Base-by-base conservation (phyloP, 2,329 filamentous ascomycete genomes). In the Neurospora crassa region DNA sequence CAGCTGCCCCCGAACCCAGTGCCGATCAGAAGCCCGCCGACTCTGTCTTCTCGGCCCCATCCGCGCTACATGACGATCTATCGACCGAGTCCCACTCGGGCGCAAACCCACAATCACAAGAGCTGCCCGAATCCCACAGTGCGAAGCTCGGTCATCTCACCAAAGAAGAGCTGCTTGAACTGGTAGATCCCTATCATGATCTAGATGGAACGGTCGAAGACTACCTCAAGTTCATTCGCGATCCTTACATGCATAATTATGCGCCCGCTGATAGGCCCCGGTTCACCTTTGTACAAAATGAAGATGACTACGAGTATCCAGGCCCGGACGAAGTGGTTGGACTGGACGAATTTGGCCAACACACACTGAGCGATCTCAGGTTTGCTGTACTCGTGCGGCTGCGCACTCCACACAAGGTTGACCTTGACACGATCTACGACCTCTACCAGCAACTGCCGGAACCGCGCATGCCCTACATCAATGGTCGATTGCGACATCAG, bases 201-300 rank as follows among this genome's bases (percentile, higher is more conserved):
- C 82, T 82, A 68, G 80, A 80, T n/a, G 74, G 74, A 20, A 81
- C 81, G 6, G 84, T 86, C 12, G 83, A 88, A 16, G 86, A 89
- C 40, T 83, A 88, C 72, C 79, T 89, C 59, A 79, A 84, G 42
- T 83, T 84, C 67, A 77, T 87, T 67, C 82, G 81, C 34, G 86
- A 89, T 72, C 87, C 87, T 0, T 88, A 85, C 73, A 80, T 84
- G 68, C 82, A 85, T 41, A 83, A 85, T 16, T 89, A 88, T 75
- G 87, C 87, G 10, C 81, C 80, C 8, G 78, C 85, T 1, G 82
- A 86, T 70, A 84, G 82, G 0, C 85, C 85, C 0, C 79, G 81
- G 8, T 74, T 89, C 6, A 79, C 77, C 3, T 79, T 90, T 12
- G 88, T 87, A 1, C 83, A 88, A 69, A 82, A 79, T 34, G 77